Conservation (phyloP, 2,329 filamentous ascomycete species). For the Alternaria metachromatica region DNA sequence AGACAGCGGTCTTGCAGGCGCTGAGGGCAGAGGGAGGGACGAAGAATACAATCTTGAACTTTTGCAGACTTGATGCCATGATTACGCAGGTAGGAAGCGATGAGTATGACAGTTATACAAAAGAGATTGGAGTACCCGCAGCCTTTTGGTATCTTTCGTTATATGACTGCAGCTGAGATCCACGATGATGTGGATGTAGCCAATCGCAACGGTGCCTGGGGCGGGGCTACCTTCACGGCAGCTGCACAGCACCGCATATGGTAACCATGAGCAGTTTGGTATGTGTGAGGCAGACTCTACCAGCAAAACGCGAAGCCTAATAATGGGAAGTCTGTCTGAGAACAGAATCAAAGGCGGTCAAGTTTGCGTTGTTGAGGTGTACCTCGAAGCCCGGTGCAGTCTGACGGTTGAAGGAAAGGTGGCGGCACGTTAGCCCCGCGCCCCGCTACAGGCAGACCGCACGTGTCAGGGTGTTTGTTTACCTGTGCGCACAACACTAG, state of each 20-base stretch:
- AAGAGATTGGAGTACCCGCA: not conserved
- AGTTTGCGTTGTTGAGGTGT: no score
- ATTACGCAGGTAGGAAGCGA: not conserved
- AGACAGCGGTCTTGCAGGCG: constrained; percentile 54
- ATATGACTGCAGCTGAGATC: not conserved
- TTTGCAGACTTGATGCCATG: constrained; percentile 17
- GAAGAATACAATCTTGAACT: constrained; percentile 56
- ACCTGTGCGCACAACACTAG: constrained; percentile 24
- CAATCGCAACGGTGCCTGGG: not conserved
- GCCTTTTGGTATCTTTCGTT: not conserved
- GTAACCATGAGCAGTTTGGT: not conserved
- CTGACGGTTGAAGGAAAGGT: not conserved
- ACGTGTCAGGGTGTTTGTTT: constrained; percentile 30
- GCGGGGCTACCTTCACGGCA: not conserved
- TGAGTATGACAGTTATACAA: not conserved
- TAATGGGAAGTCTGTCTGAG: not conserved
- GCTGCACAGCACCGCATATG: not conserved
- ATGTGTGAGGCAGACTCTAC: not conserved
- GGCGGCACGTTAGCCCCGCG: constrained; percentile 11
- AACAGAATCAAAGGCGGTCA: not conserved
- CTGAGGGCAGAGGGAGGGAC: constrained; percentile 47
- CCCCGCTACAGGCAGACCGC: constrained; percentile 15
- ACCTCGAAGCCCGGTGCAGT: no score
- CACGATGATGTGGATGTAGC: not conserved
- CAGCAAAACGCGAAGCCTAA: not conserved